Percentiles rank a stretch among this genome's conserved stretches.
Conservation (phyloP, 495 filamentous ascomycete species). For the Peziza echinospora region DNA sequence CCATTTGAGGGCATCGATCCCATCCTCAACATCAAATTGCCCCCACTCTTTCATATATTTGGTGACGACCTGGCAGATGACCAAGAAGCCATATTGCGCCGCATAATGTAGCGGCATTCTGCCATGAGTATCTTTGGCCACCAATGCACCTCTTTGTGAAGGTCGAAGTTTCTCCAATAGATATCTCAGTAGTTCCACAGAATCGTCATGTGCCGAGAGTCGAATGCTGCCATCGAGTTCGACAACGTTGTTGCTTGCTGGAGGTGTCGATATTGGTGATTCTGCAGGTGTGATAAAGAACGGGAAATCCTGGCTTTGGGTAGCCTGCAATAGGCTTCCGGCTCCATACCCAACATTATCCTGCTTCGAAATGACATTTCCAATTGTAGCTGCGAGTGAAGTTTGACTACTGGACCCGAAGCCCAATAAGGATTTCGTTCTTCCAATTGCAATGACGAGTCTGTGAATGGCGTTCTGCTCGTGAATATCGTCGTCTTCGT, state of each 20-base stretch:
- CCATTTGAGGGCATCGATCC: constrained; percentile 68
- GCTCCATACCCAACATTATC: neutral
- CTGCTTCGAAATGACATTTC: neutral
- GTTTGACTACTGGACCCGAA: neutral
- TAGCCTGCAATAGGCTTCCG: neutral
- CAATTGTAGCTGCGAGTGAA: neutral
- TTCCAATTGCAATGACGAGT: constrained; percentile 70
- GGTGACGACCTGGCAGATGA: constrained; percentile 71
- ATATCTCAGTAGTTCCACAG: constrained; percentile 50
- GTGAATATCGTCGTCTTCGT: constrained; percentile 82
- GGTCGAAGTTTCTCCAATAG: constrained; percentile 48
- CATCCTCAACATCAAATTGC: constrained; percentile 60
- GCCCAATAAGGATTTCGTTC: constrained; percentile 36
- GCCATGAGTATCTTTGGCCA: constrained; percentile 51
- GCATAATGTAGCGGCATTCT: constrained; percentile 86
- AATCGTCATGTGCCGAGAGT: constrained; percentile 46
- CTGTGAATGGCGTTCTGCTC: constrained; percentile 83
- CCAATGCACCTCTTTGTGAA: constrained; percentile 45
- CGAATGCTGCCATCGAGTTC: constrained; percentile 32
- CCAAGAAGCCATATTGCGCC: constrained; percentile 78
- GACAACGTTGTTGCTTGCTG: constrained; percentile 25
- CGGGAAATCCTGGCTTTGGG: constrained; percentile 19
- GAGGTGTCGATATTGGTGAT: constrained; percentile 38
- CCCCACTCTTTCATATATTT: constrained; percentile 73
- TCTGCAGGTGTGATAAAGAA: constrained; percentile 56